Conservation (phyloP, 2,329 filamentous ascomycete species). For the Fusarium stilboides region DNA sequence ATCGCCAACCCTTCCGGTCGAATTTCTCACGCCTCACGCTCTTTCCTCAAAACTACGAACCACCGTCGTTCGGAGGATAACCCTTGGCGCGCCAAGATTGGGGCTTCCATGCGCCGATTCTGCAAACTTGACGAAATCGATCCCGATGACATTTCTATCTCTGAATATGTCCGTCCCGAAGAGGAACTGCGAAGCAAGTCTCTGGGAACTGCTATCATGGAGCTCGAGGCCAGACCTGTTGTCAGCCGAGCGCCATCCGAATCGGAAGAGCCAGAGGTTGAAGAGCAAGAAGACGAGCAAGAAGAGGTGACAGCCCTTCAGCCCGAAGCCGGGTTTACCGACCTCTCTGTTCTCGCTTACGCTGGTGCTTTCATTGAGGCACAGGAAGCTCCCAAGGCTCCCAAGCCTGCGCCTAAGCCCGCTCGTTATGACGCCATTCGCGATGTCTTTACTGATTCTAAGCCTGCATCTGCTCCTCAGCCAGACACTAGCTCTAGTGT, state of each 20-base stretch:
- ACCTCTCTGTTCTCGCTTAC: conserved; percentile 52
- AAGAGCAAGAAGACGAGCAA: conserved; percentile 43
- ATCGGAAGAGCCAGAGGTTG: conserved; percentile 47
- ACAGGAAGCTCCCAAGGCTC: conserved; percentile 47
- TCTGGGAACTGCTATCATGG: conserved; percentile 55
- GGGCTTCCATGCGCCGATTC: conserved; percentile 55
- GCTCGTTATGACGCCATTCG: conserved; percentile 58
- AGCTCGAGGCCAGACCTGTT: conserved; percentile 52
- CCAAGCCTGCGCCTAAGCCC: conserved; percentile 50
- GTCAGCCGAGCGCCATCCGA: conserved; percentile 49
- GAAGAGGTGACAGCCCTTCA: conserved; percentile 46
- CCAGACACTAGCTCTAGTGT: conserved; percentile 44
- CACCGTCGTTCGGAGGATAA: conserved; percentile 54
- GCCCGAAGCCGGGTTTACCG: conserved; percentile 48
- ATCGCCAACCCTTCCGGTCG: conserved; percentile 63
- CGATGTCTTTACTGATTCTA: conserved; percentile 60
- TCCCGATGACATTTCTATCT: conserved; percentile 53
- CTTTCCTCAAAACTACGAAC: conserved; percentile 56
- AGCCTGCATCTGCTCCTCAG: conserved; percentile 50
- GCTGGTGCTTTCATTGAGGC: conserved; percentile 53
- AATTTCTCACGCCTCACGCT: conserved; percentile 65
- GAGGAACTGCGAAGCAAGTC: conserved; percentile 55
- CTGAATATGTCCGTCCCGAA: conserved; percentile 54
- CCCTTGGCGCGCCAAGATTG: conserved; percentile 55
- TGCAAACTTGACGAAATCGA: conserved; percentile 56